These are phyloP conservation scores for Clonostachys rhizophaga DNA, from an alignment of 2,329 filamentous ascomycete species.

Conservation along the genomic window DNA sequence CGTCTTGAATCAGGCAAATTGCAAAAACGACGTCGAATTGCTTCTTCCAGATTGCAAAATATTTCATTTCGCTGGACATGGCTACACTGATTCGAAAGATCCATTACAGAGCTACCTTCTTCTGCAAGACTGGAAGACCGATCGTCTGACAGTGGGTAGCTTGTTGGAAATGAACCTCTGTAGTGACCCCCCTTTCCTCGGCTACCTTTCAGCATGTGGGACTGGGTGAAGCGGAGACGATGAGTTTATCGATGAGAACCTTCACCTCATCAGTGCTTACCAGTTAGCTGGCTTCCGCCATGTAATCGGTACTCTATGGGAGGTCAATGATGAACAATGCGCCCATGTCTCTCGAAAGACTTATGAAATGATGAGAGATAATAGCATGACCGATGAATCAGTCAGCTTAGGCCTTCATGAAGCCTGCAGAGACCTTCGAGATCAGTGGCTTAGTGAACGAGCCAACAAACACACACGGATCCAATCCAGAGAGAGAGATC, in stretches of 20 bases:
- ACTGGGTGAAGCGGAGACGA: background rate
- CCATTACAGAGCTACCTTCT: background rate
- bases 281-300: background rate
- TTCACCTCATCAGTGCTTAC: background rate
- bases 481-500: background rate
- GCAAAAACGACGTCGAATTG: background rate
- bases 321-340: background rate
- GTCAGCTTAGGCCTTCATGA: background rate
- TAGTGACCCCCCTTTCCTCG: background rate
- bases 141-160: conserved; percentile 24
- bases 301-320: background rate
- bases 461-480: background rate
- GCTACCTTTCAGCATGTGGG: background rate
- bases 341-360: background rate
- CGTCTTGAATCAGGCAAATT: background rate
- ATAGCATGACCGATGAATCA: background rate
- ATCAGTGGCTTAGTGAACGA: background rate
- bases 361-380: background rate
- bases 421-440: background rate
- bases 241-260: background rate
- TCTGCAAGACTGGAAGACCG: conserved; percentile 1
- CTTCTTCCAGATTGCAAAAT: background rate
- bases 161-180: conserved; percentile 25
- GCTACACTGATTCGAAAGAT: background rate
- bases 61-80: background rate